A percentile compares a stretch with the other conserved stretches of the same genome.
phyloP scores from a whole-genome alignment of 108 stramenopile species.

The Skeletonema tropicum region DNA sequence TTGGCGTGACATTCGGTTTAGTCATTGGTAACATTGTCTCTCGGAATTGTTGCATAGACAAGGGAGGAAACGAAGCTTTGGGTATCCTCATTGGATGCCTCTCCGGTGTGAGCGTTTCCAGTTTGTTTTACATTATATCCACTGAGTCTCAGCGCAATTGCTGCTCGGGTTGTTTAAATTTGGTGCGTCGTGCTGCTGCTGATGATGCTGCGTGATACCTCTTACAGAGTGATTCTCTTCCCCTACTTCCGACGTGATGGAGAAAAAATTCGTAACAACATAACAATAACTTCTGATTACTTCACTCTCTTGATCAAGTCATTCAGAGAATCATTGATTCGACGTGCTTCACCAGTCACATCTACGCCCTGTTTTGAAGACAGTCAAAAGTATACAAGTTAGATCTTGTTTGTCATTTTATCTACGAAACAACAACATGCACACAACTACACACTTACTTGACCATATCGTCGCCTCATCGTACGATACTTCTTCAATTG shows the following conservation, averaged over 20 bases:
- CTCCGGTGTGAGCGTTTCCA: neutral
- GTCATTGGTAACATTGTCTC: neutral
- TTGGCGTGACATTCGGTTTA: neutral
- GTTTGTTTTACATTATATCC: neutral
- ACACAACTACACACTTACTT: constrained; percentile 5
- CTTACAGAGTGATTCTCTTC: too few relatives aligned
- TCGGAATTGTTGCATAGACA: neutral
- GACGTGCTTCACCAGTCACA: constrained; percentile 31
- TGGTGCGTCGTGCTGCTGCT: neutral
- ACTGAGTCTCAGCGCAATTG: neutral
- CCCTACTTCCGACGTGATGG: neutral
- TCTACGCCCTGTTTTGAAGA: constrained; percentile 24
- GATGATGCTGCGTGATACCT: neutral
- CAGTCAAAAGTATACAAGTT: neutral
- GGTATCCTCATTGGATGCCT: neutral
- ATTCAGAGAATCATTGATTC: constrained; percentile 23
- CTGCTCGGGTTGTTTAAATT: neutral
- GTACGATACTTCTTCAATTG: constrained; percentile 72
- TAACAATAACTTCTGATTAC: neutral
- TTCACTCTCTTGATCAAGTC: constrained; percentile 10
- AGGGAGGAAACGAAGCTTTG: neutral
- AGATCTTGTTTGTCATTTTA: neutral
- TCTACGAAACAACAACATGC: too few relatives aligned
- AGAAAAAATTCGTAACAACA: neutral
- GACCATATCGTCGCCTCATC: constrained; percentile 52